Base-by-base conservation (phyloP, 225 moss, liverwort and hornwort genomes). In the Takakia lepidozioides region DNA sequence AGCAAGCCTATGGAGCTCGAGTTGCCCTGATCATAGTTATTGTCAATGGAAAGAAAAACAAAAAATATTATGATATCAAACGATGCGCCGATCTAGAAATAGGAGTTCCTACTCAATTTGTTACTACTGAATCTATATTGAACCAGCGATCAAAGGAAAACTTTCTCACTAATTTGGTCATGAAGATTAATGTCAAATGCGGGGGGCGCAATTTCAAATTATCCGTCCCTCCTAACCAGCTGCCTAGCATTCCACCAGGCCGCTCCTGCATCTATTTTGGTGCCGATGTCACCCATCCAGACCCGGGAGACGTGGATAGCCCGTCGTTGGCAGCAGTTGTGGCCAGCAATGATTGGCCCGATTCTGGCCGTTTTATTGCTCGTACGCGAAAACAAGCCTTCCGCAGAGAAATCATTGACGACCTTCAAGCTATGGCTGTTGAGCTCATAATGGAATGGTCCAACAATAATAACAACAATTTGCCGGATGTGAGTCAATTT, bases 311-410 rank as follows among this genome's bases (percentile, higher is more conserved):
- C 39, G 47, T 22, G 3, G 52, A 71, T 0, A 38, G 43, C 43
- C 75, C 71, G 8, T 71, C 70, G 10, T 39, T 67, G 25, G 70
- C 75, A 25, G 70, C 59, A 0, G 51, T 76, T 9, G 78, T 74
- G 3, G 78, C 70, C 0, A 73, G 73, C 9, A 73, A 70, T 1
- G 74, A 74, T 27, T 79, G 78, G 78, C 74, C 74, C 4, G 62
- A 79, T 29, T 69, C 66, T 2, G 46, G 55, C 0, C 44, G 66
- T 18, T 79, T 56, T 29, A 45, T 50, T 10, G 79, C 66, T 25
- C 74, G 66, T 49, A 64, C 69, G 35, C 28, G 44, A 27, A 29
- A 34, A 19, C 74, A 74, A 27, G 55, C 21, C 24, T 56, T 41
- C 10, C 34, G 47, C 2, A 0, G 29, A 0, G 62, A 70, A 29